phyloP scores from a whole-genome alignment of 176 grass and related monocot genomes.

The Otatea glauca region DNA sequence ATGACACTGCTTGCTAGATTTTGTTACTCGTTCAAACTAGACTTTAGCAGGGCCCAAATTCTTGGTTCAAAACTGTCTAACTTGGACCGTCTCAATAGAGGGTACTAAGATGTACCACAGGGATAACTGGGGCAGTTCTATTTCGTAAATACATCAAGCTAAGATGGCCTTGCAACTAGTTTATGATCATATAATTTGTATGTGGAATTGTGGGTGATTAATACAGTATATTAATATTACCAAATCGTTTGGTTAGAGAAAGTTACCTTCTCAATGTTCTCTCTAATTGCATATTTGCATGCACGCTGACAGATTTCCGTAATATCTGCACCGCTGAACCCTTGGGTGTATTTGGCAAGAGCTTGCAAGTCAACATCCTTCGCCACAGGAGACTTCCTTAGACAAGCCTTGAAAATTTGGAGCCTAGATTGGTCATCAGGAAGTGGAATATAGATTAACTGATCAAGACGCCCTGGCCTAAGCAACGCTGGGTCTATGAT shows the following conservation, averaged over 20 bases:
- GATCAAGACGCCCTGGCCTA: constrained; percentile 75
- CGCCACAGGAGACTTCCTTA: constrained; percentile 77
- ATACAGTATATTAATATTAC: background rate
- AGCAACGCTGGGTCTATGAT: constrained; percentile 84
- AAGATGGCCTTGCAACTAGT: background rate
- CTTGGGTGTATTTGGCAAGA: constrained; percentile 80
- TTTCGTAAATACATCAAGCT: background rate
- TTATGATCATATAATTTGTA: background rate
- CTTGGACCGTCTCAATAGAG: background rate
- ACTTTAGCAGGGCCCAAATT: background rate
- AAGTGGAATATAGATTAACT: constrained; percentile 82
- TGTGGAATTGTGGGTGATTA: background rate
- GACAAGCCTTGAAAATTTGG: constrained; percentile 85
- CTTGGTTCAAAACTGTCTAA: background rate
- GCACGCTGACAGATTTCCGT: constrained; percentile 91
- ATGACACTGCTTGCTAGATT: background rate
- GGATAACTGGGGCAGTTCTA: background rate
- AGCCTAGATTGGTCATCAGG: constrained; percentile 69
- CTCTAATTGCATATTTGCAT: constrained; percentile 84
- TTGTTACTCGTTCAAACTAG: background rate
- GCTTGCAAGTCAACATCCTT: constrained; percentile 78
- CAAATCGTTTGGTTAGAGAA: background rate
- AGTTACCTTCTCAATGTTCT: constrained; percentile 84
- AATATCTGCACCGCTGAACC: constrained; percentile 88
- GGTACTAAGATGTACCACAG: background rate